Evolutionary conservation across 371 early-diverging fungal species (phyloP).

Genomic region (Rhizopus delemar): DNA sequence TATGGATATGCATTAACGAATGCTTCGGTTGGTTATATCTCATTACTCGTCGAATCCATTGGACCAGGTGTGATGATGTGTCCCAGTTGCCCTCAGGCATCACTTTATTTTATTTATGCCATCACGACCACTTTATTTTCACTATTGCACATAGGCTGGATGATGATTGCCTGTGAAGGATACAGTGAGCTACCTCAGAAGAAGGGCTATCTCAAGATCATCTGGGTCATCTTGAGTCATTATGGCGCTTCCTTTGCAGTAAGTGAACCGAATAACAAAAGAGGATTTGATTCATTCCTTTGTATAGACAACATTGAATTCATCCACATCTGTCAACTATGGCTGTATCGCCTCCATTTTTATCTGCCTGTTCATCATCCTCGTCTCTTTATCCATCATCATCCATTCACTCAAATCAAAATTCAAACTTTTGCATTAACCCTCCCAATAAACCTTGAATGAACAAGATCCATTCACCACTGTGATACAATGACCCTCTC

Average conservation of each 20-base stretch:
- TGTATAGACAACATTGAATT: conserved; percentile 51
- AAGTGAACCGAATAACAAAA: conserved; percentile 12
- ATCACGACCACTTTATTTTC: conserved; percentile 71
- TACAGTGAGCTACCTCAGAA: conserved; percentile 36
- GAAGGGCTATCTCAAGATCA: conserved; percentile 31
- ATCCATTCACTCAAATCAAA: conserved; percentile 32
- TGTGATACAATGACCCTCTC: not conserved
- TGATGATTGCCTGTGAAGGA: conserved; percentile 73
- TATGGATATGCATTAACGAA: conserved; percentile 73
- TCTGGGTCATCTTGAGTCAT: conserved; percentile 58
- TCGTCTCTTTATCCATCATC: conserved; percentile 39
- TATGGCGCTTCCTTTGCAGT: conserved; percentile 65
- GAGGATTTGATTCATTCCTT: not conserved
- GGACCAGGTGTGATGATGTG: conserved; percentile 73
- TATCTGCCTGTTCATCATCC: conserved; percentile 44
- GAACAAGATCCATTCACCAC: no score
- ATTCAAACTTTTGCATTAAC: conserved; percentile 13
- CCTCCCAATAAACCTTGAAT: not conserved
- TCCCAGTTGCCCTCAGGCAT: conserved; percentile 61
- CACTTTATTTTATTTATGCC: conserved; percentile 69
- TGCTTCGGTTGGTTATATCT: conserved; percentile 67
- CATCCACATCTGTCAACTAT: conserved; percentile 34
- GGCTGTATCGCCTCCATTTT: conserved; percentile 58
- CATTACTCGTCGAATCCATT: conserved; percentile 62
- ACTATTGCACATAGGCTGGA: conserved; percentile 71